Base-by-base conservation (phyloP, 2,329 filamentous ascomycete genomes). In the Cercospora nicotianae region DNA sequence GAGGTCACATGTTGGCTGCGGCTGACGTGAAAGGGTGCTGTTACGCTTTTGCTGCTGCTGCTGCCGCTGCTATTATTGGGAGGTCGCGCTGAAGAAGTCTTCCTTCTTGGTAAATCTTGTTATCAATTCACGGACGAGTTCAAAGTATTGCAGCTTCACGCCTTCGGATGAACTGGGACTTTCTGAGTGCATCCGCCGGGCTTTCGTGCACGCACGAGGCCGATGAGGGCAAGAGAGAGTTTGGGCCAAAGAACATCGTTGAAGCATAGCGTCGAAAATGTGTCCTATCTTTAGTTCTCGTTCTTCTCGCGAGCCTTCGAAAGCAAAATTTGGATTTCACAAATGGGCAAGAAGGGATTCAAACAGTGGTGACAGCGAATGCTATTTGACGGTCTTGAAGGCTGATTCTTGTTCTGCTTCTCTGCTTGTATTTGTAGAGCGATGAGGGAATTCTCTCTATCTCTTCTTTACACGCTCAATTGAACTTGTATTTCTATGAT, bases 341-440 rank as follows among this genome's bases (percentile, higher is more conserved):
- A 2, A 28, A n/a, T n/a, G 23, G 48, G 48, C 48, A 53, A 53
- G 48, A 53, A 28, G 6, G 48, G 9, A 28, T 9, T 53, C 48
- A 39, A 53, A 9, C 12, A 26, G 48, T 53, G 13, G 48, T 53
- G 23, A 23, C 48, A 53, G 48, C 48, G 48, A 53, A 26, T 16
- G 13, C 23, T 28, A 53, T 53, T 53, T 53, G 20, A 53, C 7
- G 48, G 48, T 30, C 12, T 16, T 53, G 48, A 4, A 8, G 16
- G 23, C 26, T 28, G 48, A 53, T 53, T 26, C 48, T 53, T 53
- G 48, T 30, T 53, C 23, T 53, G 20, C 9, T 53, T 53, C 48
- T 53, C 48, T 53, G 48, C 23, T 53, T 53, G 48, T 53, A 53
- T 53, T 53, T 28, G 48, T 53, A 53, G 48, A 28, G 48, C 48